Evolutionary conservation across 2,329 filamentous ascomycete genomes (phyloP).

Genomic region (Aspergillus flavus): DNA sequence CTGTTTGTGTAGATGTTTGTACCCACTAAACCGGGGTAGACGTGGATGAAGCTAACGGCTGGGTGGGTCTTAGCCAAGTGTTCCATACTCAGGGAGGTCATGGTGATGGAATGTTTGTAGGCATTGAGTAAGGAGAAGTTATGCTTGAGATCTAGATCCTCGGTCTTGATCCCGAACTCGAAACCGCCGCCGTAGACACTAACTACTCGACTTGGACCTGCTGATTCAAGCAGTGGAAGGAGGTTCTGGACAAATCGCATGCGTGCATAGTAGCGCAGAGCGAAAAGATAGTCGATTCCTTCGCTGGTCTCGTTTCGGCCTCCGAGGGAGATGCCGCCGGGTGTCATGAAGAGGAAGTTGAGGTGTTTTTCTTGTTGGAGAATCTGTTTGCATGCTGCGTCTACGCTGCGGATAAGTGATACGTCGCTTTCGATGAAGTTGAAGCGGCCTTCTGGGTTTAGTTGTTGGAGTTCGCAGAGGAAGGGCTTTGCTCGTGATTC

Average conservation of each 20-base stretch:
- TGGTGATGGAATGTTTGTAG: conserved; percentile 47
- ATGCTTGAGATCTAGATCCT: conserved; percentile 45
- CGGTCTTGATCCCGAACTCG: conserved; percentile 51
- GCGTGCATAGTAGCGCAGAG: conserved; percentile 32
- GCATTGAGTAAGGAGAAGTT: conserved; percentile 27
- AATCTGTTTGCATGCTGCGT: conserved; percentile 52
- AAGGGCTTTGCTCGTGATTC: conserved; percentile 40
- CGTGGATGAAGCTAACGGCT: conserved; percentile 53
- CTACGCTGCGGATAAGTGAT: conserved; percentile 55
- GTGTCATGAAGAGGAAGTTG: conserved; percentile 32
- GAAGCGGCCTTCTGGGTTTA: conserved; percentile 50
- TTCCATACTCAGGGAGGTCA: conserved; percentile 55
- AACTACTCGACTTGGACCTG: conserved; percentile 54
- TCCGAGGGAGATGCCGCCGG: conserved; percentile 20
- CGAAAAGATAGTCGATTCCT: conserved; percentile 29
- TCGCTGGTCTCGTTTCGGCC: conserved; percentile 27
- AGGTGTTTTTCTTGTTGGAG: conserved; percentile 27
- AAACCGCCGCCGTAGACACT: conserved; percentile 55
- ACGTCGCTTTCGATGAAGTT: conserved; percentile 54
- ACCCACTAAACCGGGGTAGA: conserved; percentile 52
- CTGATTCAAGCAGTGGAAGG: conserved; percentile 24
- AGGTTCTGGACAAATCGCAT: conserved; percentile 36
- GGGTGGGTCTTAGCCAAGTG: conserved; percentile 52
- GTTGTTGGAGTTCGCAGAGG: conserved; percentile 42
- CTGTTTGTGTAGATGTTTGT: conserved; percentile 40